Evolutionary conservation across 768 basidiomycete species (phyloP).

Genomic region (Kwoniella pini): DNA sequence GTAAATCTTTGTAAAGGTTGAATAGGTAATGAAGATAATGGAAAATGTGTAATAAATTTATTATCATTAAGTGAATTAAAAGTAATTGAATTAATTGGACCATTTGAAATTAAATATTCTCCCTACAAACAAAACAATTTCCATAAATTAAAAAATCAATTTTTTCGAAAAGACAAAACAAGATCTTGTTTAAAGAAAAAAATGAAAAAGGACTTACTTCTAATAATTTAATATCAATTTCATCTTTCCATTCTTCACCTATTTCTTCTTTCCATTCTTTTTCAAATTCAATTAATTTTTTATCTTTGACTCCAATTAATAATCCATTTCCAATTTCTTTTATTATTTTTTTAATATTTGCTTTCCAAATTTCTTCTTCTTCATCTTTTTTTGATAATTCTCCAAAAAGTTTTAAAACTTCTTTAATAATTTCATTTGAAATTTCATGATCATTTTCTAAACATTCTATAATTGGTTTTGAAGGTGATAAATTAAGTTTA

Average conservation of each 20-base stretch:
- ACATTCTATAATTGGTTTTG: constrained; percentile 58
- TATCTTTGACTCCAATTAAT: constrained; percentile 62
- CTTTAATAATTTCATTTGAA: neutral
- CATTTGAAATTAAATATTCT: constrained; percentile 64
- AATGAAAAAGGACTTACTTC: too few species aligned
- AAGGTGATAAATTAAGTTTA: neutral
- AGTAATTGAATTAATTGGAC: constrained; percentile 53
- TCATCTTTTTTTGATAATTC: neutral
- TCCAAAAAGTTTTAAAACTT: constrained; percentile 5
- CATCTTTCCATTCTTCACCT: constrained; percentile 72
- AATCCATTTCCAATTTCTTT: constrained; percentile 76
- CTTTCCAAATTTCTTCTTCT: constrained; percentile 64
- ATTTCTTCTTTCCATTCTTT: constrained; percentile 70
- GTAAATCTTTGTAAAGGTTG: constrained; percentile 79
- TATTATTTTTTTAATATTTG: constrained; percentile 59
- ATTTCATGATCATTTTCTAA: constrained; percentile 76
- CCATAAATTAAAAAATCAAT: too few species aligned
- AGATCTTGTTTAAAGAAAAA: too few species aligned
- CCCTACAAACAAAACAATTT: constrained; percentile 60
- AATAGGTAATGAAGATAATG: constrained; percentile 69
- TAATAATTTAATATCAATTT: constrained; percentile 68
- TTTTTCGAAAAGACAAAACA: too few species aligned
- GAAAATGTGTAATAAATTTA: constrained; percentile 68
- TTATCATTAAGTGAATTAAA: constrained; percentile 43
- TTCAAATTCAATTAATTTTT: constrained; percentile 59